Evolutionary conservation across 2,329 filamentous ascomycete species (phyloP).

Genomic region (Aureobasidium sp.): DNA sequence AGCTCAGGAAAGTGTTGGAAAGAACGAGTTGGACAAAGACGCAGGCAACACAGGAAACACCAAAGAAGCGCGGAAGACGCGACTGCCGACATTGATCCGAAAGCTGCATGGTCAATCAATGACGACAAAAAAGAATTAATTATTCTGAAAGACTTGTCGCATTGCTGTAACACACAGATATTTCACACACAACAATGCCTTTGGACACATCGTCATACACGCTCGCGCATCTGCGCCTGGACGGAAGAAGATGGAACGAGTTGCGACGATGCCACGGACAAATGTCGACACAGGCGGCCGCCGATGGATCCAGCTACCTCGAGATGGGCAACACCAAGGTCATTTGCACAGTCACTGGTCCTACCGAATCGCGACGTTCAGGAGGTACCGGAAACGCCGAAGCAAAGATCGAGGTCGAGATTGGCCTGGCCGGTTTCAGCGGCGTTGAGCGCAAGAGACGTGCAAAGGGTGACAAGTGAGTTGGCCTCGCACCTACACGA

Average conservation of each 20-base stretch:
- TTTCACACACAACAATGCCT: slow-evolving; percentile 57
- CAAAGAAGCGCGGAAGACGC: background rate
- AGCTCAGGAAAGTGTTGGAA: background rate
- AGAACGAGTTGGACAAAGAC: background rate
- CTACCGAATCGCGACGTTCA: slow-evolving; percentile 56
- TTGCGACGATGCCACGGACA: slow-evolving; percentile 80
- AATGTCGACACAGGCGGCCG: slow-evolving; percentile 84
- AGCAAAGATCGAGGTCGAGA: slow-evolving; percentile 68
- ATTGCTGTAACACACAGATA: background rate
- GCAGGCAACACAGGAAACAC: background rate
- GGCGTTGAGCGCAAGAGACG: slow-evolving; percentile 75
- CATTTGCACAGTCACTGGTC: slow-evolving; percentile 84
- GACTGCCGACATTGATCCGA: slow-evolving; percentile 1
- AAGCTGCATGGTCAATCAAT: background rate
- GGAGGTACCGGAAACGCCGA: slow-evolving; percentile 39
- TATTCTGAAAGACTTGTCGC: background rate
- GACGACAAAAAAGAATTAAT: slow-evolving; percentile 1
- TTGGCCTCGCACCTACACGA: slow-evolving; percentile 11
- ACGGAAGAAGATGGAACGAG: slow-evolving; percentile 93
- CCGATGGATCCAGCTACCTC: slow-evolving; percentile 86
- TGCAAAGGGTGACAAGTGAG: slow-evolving; percentile 68
- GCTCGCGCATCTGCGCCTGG: slow-evolving; percentile 60
- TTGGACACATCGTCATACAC: slow-evolving; percentile 91
- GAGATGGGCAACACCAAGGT: slow-evolving; percentile 98
- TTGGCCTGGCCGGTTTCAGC: slow-evolving; percentile 80